These are phyloP conservation scores for Metschnikowia dekortorum DNA, from an alignment of 805 yeast species.

Conservation along the genomic window DNA sequence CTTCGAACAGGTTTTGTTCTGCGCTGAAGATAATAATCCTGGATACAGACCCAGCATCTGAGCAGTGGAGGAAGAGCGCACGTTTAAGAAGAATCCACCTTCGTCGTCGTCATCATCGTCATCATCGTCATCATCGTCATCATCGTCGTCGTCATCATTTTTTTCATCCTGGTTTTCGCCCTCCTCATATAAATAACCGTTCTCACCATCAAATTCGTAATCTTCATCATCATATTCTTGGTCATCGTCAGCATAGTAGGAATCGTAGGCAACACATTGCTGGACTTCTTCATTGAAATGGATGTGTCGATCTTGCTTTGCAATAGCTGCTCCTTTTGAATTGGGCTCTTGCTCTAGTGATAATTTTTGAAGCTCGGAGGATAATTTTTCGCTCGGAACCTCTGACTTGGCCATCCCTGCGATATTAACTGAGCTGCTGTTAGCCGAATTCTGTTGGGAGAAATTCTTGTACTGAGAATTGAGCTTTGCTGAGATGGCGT, in stretches of 20 bases:
- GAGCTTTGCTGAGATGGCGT: constrained; percentile 40
- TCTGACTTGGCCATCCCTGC: constrained; percentile 9
- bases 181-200: constrained; percentile 13
- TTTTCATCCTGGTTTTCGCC: constrained; percentile 14
- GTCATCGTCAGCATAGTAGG: constrained; percentile 9
- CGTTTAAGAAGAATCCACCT: constrained; percentile 65
- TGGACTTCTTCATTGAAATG: constrained; percentile 93
- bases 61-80: constrained; percentile 40
- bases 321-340: neutral
- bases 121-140: constrained; percentile 31
- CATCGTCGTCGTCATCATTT: constrained; percentile 24
- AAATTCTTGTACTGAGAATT: constrained; percentile 33
- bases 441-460: constrained; percentile 30
- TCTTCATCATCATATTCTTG: constrained; percentile 14
- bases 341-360: neutral
- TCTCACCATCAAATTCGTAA: constrained; percentile 18
- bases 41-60: constrained; percentile 15
- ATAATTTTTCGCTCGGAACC: constrained; percentile 2
- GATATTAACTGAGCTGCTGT: constrained; percentile 23
- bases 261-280: constrained; percentile 79
- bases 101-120: constrained; percentile 46
- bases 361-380: constrained; percentile 3
- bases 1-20: constrained; percentile 5
- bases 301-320: constrained; percentile 55
- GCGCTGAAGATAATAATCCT: constrained; percentile 12